Evolutionary conservation across 1,284 basidiomycete genomes (phyloP).

Genomic region (Cryptococcus sp.): DNA sequence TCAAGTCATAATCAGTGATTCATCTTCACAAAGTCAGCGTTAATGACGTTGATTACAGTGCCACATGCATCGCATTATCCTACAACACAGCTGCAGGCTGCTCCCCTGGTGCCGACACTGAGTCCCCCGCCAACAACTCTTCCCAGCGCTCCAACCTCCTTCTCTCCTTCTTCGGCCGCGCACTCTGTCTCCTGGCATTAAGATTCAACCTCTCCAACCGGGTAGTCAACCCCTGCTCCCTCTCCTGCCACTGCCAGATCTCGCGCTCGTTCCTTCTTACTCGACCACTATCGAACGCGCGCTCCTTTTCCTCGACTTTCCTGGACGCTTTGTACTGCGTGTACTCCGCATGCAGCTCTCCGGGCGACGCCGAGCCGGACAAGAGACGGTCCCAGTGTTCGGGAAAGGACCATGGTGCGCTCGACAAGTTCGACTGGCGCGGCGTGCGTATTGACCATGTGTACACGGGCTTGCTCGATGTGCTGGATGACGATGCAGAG

Average conservation of each 20-base stretch:
- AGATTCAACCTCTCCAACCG: constrained; percentile 37
- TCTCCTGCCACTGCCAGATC: constrained; percentile 29
- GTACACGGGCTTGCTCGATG: constrained; percentile 9
- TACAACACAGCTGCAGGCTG: too few relatives aligned
- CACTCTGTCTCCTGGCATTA: constrained; percentile 30
- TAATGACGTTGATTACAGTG: too few relatives aligned
- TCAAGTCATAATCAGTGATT: too few relatives aligned
- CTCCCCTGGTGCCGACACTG: neutral
- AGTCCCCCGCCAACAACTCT: neutral
- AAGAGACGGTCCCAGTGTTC: constrained; percentile 29
- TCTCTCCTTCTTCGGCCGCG: constrained; percentile 34
- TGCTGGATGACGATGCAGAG: constrained; percentile 5
- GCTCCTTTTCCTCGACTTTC: constrained; percentile 9
- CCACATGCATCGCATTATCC: too few relatives aligned
- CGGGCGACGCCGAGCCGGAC: constrained; percentile 10
- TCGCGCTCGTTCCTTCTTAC: constrained; percentile 27
- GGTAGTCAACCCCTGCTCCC: constrained; percentile 36
- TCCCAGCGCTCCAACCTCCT: constrained; percentile 8
- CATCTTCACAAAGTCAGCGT: too few relatives aligned
- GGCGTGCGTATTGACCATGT: constrained; percentile 16
- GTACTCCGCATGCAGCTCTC: constrained; percentile 2
- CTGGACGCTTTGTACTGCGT: constrained; percentile 2
- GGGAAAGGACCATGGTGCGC: constrained; percentile 6
- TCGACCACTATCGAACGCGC: constrained; percentile 4
- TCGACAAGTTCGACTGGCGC: constrained; percentile 1